Evolutionary conservation across 805 yeast genomes (phyloP).

Genomic region (Hanseniaspora vineae): DNA sequence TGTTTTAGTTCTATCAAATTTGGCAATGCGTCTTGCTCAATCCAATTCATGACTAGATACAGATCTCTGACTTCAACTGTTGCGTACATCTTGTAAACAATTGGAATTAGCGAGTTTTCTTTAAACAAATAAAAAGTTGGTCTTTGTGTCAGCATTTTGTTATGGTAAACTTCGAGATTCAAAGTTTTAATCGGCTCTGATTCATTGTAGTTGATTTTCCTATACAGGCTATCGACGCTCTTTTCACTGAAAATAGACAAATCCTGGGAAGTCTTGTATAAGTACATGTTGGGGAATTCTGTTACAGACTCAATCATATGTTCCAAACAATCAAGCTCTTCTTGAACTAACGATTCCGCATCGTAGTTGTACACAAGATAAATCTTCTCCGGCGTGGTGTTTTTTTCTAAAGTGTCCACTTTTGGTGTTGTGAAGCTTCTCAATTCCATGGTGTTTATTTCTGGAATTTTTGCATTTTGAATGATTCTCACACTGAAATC

Average conservation of each 20-base stretch:
- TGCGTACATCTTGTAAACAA: constrained; percentile 46
- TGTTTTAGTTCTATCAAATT: constrained; percentile 39
- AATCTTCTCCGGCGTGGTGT: constrained; percentile 19
- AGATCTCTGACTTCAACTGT: constrained; percentile 49
- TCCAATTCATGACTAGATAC: constrained; percentile 35
- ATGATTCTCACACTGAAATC: constrained; percentile 36
- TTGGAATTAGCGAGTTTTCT: constrained; percentile 39
- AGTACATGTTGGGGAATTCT: constrained; percentile 40
- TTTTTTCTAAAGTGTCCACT: background rate
- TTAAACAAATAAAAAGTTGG: constrained; percentile 55
- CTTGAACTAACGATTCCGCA: constrained; percentile 32
- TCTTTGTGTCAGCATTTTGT: constrained; percentile 41
- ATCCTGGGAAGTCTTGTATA: constrained; percentile 40
- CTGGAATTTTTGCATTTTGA: constrained; percentile 32
- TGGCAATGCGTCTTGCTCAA: constrained; percentile 38
- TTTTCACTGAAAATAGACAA: constrained; percentile 30
- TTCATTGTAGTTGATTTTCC: constrained; percentile 32
- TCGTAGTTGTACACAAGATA: constrained; percentile 41
- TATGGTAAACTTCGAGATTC: constrained; percentile 33
- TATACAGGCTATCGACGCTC: constrained; percentile 23
- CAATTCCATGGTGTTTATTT: constrained; percentile 8
- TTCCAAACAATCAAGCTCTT: constrained; percentile 51
- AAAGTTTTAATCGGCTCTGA: constrained; percentile 23
- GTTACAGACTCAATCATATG: constrained; percentile 49
- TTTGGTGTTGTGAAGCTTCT: background rate